A percentile compares a stretch with the other conserved stretches of the same genome.
phyloP scores from a whole-genome alignment of 2,329 filamentous ascomycete genomes.

The Tolypocladium pustulatum region DNA sequence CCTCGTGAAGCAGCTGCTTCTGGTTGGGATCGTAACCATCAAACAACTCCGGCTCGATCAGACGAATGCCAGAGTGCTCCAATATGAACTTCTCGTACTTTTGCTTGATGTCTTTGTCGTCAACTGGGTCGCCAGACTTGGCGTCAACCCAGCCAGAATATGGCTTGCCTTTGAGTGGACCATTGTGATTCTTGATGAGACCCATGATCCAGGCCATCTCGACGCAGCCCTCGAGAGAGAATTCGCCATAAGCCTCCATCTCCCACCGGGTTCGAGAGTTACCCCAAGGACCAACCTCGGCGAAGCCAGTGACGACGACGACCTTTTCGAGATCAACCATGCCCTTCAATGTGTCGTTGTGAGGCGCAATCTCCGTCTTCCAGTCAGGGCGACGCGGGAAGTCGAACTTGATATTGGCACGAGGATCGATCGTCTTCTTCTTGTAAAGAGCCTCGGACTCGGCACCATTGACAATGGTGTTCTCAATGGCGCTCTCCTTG shows the following conservation, averaged over 20 bases:
- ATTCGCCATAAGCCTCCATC: constrained; percentile 95
- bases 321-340: constrained; percentile 99
- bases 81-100: constrained; percentile 97
- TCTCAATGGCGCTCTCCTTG: constrained; percentile 92
- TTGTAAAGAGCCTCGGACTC: constrained; percentile 87
- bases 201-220: constrained; percentile 99
- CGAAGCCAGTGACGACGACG: constrained; percentile 92
- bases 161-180: constrained; percentile 85
- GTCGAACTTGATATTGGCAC: constrained; percentile 96
- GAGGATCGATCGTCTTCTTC: constrained; percentile 84
- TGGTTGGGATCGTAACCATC: constrained; percentile 95
- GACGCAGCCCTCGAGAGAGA: constrained; percentile 93
- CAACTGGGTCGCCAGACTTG: constrained; percentile 89
- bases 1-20: constrained; percentile 96
- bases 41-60: constrained; percentile 96
- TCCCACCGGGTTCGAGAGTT: constrained; percentile 98
- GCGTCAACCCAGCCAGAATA: constrained; percentile 96
- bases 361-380: constrained; percentile 80
- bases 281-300: constrained; percentile 95
- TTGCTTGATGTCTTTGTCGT: constrained; percentile 93
- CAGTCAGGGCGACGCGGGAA: constrained; percentile 88
- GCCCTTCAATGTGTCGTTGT: constrained; percentile 81
- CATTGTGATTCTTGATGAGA: constrained; percentile 97
- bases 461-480: constrained; percentile 94
- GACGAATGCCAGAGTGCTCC: constrained; percentile 91